These are phyloP conservation scores for Sapria himalayana DNA, from an alignment of 345 rosid genomes.

Conservation along the genomic window DNA sequence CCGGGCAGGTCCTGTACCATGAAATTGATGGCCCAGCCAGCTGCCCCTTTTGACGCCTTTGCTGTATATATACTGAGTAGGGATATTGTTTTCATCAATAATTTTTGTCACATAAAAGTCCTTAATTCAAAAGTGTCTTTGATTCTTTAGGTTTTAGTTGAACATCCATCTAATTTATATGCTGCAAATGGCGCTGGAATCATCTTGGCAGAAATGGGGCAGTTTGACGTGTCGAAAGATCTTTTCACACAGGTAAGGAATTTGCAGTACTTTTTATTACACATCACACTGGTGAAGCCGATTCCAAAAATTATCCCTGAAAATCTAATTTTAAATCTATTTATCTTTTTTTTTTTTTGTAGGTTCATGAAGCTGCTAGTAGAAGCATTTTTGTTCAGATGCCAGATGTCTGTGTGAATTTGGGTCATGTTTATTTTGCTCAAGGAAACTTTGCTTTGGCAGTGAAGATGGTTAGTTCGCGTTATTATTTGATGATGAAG, in stretches of 20 bases:
- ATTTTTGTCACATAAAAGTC: too few species aligned
- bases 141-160: constrained; percentile 50
- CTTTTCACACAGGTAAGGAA: constrained; percentile 70
- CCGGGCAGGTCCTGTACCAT: too few species aligned
- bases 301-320: too few species aligned
- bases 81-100: too few species aligned
- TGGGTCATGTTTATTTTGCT: constrained; percentile 92
- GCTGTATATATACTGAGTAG: too few species aligned
- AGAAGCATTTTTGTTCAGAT: constrained; percentile 88
- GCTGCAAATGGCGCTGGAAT: constrained; percentile 98
- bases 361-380: constrained; percentile 99
- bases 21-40: too few species aligned
- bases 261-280: too few species aligned
- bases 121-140: too few species aligned
- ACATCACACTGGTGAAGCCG: too few species aligned
- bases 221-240: constrained; percentile 89
- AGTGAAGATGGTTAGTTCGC: constrained; percentile 64
- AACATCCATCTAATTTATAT: constrained; percentile 73
- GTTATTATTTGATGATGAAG: not conserved
- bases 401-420: constrained; percentile 98
- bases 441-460: constrained; percentile 91
- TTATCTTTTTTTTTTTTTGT: constrained; percentile 9
- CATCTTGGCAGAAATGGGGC: constrained; percentile 91
- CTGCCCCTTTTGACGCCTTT: too few species aligned
- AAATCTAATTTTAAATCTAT: too few species aligned